phyloP scores from a whole-genome alignment of 352 stramenopile genomes.

The Hyaloperonospora arabidopsidis region DNA sequence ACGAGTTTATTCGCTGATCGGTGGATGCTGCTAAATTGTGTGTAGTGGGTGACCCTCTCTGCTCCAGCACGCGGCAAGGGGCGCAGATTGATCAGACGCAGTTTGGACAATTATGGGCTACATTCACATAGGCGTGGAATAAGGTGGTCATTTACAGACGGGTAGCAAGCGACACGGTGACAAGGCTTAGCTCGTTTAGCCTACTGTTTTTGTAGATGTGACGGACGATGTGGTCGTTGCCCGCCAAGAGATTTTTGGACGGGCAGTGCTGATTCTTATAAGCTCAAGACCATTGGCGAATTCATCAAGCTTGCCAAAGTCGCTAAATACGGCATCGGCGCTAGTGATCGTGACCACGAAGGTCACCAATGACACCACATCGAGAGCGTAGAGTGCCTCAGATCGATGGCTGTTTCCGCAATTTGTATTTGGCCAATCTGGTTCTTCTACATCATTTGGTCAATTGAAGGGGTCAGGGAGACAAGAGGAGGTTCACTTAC shows the following conservation, averaged over 20 bases:
- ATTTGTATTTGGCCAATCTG: no score
- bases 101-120: conserved; percentile 85
- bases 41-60: conserved; percentile 51
- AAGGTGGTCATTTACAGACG: conserved; percentile 77
- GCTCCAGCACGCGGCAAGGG: conserved; percentile 31
- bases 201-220: conserved; percentile 87
- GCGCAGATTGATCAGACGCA: conserved; percentile 58
- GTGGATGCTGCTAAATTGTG: conserved; percentile 44
- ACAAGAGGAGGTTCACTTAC: no score
- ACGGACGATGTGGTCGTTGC: conserved; percentile 84
- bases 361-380: conserved; percentile 78
- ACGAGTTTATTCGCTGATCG: conserved; percentile 72
- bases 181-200: conserved; percentile 86
- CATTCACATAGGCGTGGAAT: conserved; percentile 64
- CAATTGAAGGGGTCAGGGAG: no score
- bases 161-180: conserved; percentile 68
- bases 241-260: conserved; percentile 90
- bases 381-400: no score
- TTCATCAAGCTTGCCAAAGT: conserved; percentile 83
- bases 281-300: conserved; percentile 87
- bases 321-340: conserved; percentile 81
- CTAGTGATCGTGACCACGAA: conserved; percentile 86
- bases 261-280: conserved; percentile 83
- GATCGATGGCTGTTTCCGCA: no score
- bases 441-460: no score